These are phyloP conservation scores for Coniosporium tulheliwenetii DNA, from an alignment of 2,329 filamentous ascomycete genomes.

Conservation along the genomic window DNA sequence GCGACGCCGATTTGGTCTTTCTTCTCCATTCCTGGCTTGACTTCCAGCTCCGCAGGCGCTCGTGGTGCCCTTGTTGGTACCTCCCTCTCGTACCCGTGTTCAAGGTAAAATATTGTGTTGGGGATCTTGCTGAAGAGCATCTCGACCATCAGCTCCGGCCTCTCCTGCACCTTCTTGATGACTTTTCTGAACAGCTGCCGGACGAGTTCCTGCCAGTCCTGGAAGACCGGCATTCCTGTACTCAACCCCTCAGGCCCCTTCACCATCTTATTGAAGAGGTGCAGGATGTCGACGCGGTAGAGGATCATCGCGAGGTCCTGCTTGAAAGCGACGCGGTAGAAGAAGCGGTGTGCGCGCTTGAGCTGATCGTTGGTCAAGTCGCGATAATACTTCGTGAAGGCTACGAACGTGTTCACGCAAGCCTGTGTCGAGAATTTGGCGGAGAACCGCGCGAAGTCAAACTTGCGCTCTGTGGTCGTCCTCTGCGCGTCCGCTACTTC, in stretches of 20 bases:
- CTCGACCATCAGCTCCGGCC: slow-evolving; percentile 75
- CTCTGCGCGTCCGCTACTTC: slow-evolving; percentile 57
- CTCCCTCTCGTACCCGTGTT: slow-evolving; percentile 79
- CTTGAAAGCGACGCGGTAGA: slow-evolving; percentile 90
- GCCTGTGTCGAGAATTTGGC: slow-evolving; percentile 68
- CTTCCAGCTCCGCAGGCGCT: slow-evolving; percentile 67
- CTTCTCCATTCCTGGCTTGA: slow-evolving; percentile 53
- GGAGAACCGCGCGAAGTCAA: slow-evolving; percentile 78
- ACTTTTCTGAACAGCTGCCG: slow-evolving; percentile 72
- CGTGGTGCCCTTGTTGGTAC: slow-evolving; percentile 47
- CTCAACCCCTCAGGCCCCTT: slow-evolving; percentile 72
- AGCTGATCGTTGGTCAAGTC: slow-evolving; percentile 69
- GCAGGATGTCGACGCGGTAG: slow-evolving; percentile 80
- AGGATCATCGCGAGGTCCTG: slow-evolving; percentile 80
- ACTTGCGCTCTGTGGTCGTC: slow-evolving; percentile 69
- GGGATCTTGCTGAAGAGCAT: slow-evolving; percentile 89
- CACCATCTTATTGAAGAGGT: slow-evolving; percentile 78
- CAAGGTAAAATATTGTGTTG: slow-evolving; percentile 69
- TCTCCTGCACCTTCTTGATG: slow-evolving; percentile 69
- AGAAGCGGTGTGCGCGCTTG: slow-evolving; percentile 84
- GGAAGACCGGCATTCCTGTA: slow-evolving; percentile 48
- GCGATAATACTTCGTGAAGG: slow-evolving; percentile 62
- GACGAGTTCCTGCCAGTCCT: slow-evolving; percentile 82
- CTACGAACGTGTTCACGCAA: slow-evolving; percentile 77
- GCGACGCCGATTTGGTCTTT: slow-evolving; percentile 61